Percentiles rank a stretch among this genome's conserved stretches.
These are phyloP conservation scores for Casuarina cunninghamiana DNA, from an alignment of 306 rosid genomes.

Conservation along the genomic window DNA sequence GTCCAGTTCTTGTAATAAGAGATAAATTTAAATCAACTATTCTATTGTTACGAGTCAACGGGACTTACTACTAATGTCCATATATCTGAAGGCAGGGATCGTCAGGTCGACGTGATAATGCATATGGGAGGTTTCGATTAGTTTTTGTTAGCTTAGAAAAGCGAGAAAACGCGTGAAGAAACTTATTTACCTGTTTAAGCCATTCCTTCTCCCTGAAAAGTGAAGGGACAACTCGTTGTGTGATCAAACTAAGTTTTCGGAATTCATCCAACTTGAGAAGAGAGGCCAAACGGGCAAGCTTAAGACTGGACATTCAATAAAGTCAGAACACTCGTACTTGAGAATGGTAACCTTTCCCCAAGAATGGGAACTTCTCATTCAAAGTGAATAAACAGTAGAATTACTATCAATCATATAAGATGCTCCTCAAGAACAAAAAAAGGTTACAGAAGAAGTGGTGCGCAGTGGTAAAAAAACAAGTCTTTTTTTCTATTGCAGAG, in stretches of 20 bases:
- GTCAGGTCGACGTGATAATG: neutral
- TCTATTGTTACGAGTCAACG: conserved; percentile 8
- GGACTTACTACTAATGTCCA: neutral
- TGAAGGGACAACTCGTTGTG: neutral
- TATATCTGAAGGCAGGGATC: neutral
- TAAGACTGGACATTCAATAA: conserved; percentile 25
- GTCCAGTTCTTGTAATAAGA: neutral
- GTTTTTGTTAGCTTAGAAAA: conserved; percentile 6
- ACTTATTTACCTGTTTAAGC: conserved; percentile 14
- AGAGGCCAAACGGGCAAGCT: conserved; percentile 23
- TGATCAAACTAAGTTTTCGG: conserved; percentile 10
- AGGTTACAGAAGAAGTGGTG: neutral
- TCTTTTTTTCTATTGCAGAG: conserved; percentile 21
- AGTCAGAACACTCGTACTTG: conserved; percentile 27
- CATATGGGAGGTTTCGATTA: neutral
- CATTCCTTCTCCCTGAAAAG: neutral
- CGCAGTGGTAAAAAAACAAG: conserved; percentile 8
- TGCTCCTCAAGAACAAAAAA: neutral
- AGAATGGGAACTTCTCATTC: conserved; percentile 21
- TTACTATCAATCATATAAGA: conserved; percentile 8
- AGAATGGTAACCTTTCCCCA: conserved; percentile 13
- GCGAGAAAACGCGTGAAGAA: conserved; percentile 6
- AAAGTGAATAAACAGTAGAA: conserved; percentile 17
- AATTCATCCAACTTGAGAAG: neutral
- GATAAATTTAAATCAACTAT: neutral